phyloP scores from a whole-genome alignment of 2,329 filamentous ascomycete genomes.

The Sporothrix brunneoviolacea region DNA sequence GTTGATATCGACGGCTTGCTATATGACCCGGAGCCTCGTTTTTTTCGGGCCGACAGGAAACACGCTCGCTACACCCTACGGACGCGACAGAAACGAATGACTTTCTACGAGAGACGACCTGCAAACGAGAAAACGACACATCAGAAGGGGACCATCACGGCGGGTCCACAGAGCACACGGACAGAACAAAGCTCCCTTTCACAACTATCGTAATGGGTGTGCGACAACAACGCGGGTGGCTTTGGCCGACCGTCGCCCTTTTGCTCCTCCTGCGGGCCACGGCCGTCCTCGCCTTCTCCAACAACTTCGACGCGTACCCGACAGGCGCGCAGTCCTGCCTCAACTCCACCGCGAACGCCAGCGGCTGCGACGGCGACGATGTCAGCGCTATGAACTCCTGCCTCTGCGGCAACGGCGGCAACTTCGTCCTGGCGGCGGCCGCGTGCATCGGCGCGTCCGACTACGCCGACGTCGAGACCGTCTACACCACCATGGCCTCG shows the following conservation, averaged over 20 bases:
- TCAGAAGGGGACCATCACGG: no score
- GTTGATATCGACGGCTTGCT: no score
- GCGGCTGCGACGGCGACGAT: conserved; percentile 35
- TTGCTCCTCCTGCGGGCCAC: conserved; percentile 1
- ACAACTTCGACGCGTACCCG: conserved; percentile 41
- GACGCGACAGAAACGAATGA: no score
- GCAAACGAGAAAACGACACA: no score
- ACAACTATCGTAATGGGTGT: not conserved
- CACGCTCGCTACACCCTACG: no score
- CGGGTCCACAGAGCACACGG: no score
- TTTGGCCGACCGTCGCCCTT: not conserved
- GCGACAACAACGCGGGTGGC: not conserved
- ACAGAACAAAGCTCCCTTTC: not conserved
- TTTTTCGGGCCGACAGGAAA: no score
- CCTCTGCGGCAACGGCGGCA: conserved; percentile 42
- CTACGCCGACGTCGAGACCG: conserved; percentile 31
- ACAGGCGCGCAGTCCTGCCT: conserved; percentile 37
- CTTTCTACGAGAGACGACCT: no score
- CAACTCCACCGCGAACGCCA: conserved; percentile 31
- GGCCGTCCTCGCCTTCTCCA: conserved; percentile 13
- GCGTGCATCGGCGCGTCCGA: conserved; percentile 36
- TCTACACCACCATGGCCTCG: conserved; percentile 37
- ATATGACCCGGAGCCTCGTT: no score
- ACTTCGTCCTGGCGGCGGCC: conserved; percentile 43
- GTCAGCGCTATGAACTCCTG: conserved; percentile 39